phyloP scores from a whole-genome alignment of 768 basidiomycete species.

The Boletus barrowsii region DNA sequence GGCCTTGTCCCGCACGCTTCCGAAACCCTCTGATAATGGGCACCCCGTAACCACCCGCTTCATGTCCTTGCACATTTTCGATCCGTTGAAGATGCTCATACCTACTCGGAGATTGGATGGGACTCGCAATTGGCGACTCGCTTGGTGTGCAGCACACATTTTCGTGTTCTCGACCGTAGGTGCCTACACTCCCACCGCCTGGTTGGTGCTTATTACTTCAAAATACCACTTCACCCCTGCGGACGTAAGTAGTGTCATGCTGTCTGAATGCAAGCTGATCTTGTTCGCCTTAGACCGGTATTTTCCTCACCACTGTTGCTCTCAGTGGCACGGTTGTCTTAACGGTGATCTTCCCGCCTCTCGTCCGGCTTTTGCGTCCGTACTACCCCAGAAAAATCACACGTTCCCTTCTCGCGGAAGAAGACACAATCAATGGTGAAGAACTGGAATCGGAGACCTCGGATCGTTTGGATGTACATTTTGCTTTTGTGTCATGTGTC shows the following conservation, averaged over 20 bases:
- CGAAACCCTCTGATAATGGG: background rate
- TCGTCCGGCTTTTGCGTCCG: conserved; percentile 25
- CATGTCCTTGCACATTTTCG: conserved; percentile 8
- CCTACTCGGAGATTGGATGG: conserved; percentile 19
- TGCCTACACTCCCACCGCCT: conserved; percentile 7
- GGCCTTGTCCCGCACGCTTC: conserved; percentile 7
- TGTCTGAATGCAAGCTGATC: background rate
- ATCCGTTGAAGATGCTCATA: conserved; percentile 24
- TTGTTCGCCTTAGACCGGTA: conserved; percentile 22
- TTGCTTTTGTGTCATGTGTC: conserved; percentile 22
- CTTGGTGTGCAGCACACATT: conserved; percentile 27
- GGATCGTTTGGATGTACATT: conserved; percentile 30
- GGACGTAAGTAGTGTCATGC: conserved; percentile 12
- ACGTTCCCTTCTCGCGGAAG: background rate
- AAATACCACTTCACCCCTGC: conserved; percentile 27
- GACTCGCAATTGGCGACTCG: conserved; percentile 27
- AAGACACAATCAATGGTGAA: background rate
- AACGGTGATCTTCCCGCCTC: conserved; percentile 16
- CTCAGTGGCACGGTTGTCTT: conserved; percentile 14
- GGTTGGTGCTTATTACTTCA: conserved; percentile 24
- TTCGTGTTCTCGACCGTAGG: conserved; percentile 17
- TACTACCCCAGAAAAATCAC: conserved; percentile 13
- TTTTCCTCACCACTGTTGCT: conserved; percentile 18
- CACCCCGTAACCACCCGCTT: background rate
- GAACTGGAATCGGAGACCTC: conserved; percentile 9